Percentiles rank a stretch among this genome's conserved stretches.
phyloP scores from a whole-genome alignment of 1,284 basidiomycete species.

The Irpex sp. region DNA sequence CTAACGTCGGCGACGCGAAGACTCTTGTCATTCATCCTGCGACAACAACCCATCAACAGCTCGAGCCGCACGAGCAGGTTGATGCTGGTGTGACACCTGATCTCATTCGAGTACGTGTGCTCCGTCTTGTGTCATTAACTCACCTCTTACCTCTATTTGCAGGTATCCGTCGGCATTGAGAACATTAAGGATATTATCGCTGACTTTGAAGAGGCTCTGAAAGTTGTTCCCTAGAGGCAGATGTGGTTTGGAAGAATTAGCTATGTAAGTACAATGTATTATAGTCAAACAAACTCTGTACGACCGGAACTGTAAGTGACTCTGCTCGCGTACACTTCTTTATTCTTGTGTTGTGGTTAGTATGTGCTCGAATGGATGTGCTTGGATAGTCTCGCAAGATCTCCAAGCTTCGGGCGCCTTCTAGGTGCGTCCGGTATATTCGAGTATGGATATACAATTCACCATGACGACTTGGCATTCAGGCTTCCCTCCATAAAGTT shows the following conservation, averaged over 20 bases:
- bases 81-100: constrained; percentile 77
- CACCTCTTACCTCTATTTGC: constrained; percentile 4
- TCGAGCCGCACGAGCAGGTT: constrained; percentile 66
- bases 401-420: neutral
- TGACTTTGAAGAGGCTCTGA: constrained; percentile 71
- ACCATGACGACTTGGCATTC: no score
- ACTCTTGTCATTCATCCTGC: constrained; percentile 83
- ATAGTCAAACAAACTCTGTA: neutral
- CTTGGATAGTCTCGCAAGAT: neutral
- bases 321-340: neutral
- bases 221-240: constrained; percentile 17
- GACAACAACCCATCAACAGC: constrained; percentile 82
- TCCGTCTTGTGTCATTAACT: neutral
- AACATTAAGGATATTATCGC: constrained; percentile 83
- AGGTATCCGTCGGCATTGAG: constrained; percentile 80
- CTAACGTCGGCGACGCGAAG: constrained; percentile 82
- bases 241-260: neutral
- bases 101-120: constrained; percentile 64
- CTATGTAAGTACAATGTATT: neutral
- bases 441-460: neutral
- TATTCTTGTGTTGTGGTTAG: no score
- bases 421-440: neutral
- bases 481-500: no score
- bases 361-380: neutral
- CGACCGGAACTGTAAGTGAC: neutral